Base-by-base conservation (phyloP, 2,329 filamentous ascomycete genomes). In the Drechslerella coelobrocha region DNA sequence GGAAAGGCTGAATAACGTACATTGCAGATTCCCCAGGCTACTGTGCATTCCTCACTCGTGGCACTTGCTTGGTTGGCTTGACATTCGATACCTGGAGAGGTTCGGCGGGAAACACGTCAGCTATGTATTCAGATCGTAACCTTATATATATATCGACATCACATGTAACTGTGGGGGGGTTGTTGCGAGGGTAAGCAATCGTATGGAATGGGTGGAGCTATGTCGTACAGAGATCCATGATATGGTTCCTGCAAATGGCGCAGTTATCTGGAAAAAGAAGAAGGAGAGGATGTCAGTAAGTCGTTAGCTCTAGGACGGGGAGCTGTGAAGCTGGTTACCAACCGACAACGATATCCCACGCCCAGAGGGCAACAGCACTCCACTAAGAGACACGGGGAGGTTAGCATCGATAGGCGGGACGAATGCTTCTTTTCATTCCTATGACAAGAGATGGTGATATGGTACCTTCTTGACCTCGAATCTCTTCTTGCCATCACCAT, bases 21-120 rank as follows among this genome's bases (percentile, higher is more conserved):
- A 78, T 99, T 99, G 84, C 94, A 99, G 73, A 97, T 97, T 61
- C 94, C 94, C 94, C 94, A 99, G 24, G 94, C 94, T 23, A 99
- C 94, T 34, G 94, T 99, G 80, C 94, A 99, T 80, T 99, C 94
- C 78, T 99, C 94, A 74, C 90, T 97, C 0, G 94, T 97, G 45
- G 93, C 92, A 14, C 92, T 97, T 37, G 93, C 92, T 81, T 99
- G 94, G 80, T 99, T 99, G 63, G 94, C 94, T 82, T 99, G 94
- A 79, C 94, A 99, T 79, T 99, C 94, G 76, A 99, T 99, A 80
- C 90, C 90, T 93, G 23, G 7, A 31, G 37, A 34, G 41, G n/a
- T 48, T 17, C 37, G 31, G 29, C 37, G 19, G 26, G 41, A 51
- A 45, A 52, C 17, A 24, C 37, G 56, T 63, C 31, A 65, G 52